Conservation (phyloP, 208 protist species). For the Giardia muris region DNA sequence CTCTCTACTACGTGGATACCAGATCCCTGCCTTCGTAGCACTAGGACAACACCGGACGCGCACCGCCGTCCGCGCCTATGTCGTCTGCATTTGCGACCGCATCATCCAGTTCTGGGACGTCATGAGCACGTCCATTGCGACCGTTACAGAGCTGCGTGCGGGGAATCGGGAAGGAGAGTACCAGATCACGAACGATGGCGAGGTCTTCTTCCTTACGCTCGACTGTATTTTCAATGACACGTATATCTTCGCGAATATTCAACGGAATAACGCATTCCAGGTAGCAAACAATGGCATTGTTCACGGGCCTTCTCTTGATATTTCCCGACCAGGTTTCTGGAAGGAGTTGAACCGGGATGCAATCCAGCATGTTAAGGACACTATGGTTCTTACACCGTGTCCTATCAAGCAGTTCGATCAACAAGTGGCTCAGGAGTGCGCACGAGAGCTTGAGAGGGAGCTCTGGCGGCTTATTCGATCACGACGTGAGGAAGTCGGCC, state of each 20-base stretch:
- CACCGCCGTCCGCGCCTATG: neutral
- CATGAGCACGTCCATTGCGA: neutral
- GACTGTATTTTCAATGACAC: constrained; percentile 7
- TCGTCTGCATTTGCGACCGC: neutral
- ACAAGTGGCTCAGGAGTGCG: neutral
- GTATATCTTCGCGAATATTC: neutral
- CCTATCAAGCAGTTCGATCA: neutral
- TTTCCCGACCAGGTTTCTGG: neutral
- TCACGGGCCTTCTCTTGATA: neutral
- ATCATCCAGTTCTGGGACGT: neutral
- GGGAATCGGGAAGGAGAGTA: neutral
- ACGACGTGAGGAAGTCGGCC: neutral
- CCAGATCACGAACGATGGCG: neutral
- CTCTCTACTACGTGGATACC: neutral
- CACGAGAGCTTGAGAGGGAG: neutral
- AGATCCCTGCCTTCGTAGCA: constrained; percentile 24
- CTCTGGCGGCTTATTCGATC: neutral
- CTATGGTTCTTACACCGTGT: neutral
- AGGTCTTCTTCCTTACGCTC: neutral
- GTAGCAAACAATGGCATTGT: neutral
- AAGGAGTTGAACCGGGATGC: neutral
- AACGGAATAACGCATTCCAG: neutral
- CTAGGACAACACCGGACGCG: neutral
- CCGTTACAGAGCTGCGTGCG: neutral
- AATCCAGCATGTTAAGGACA: neutral